Evolutionary conservation across 2,329 filamentous ascomycete species (phyloP), one percentile per base, ranked within the genome.

Genomic region (Rugonectria rugulosa): DNA sequence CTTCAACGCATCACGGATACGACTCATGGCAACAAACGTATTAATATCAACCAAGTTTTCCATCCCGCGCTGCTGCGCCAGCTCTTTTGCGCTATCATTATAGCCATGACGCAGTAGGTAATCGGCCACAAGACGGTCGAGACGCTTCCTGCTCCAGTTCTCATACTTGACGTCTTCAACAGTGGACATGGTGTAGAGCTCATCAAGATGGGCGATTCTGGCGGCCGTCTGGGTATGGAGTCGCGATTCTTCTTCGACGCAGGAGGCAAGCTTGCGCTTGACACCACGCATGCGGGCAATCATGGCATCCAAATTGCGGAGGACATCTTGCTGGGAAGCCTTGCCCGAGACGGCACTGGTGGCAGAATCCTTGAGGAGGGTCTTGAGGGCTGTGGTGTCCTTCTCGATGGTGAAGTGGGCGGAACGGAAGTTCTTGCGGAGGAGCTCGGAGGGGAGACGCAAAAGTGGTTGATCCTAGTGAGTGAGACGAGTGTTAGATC

Each of bases 101-200:
- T 94, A 97, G 4, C 94, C 94, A 57, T 88, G 88, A 8, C 95
- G 84, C 43, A 98, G 78, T 63, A 99, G 81, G 73, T 97, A 96
- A 71, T 99, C 95, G n/a, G 96, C 90, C 42, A 99, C 76, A 54
- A 98, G 77, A 15, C 95, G 82, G 73, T 97, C 90, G 38, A 99
- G 80, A 19, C 95, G 82, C 32, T 85, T 85, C 50, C 91, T 85
- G 57, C 89, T 91, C 95, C 95, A 99, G 53, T 85, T 80, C 70
- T 98, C 94, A 75, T 98, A 99, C 70, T 92, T 92, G 65, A 96
- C 92, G 71, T 99, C 95, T 47, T 92, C 90, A 58, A 97, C 80
- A 57, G 86, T 90, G 53, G 89, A 84, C 66, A 98, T 91, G 38
- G 83, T 76, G 72, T 95, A 91, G 5, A 99, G 80, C 64, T 92